These are phyloP conservation scores for Ascoidea rubescens DNA, from an alignment of 805 yeast genomes.

Conservation along the genomic window DNA sequence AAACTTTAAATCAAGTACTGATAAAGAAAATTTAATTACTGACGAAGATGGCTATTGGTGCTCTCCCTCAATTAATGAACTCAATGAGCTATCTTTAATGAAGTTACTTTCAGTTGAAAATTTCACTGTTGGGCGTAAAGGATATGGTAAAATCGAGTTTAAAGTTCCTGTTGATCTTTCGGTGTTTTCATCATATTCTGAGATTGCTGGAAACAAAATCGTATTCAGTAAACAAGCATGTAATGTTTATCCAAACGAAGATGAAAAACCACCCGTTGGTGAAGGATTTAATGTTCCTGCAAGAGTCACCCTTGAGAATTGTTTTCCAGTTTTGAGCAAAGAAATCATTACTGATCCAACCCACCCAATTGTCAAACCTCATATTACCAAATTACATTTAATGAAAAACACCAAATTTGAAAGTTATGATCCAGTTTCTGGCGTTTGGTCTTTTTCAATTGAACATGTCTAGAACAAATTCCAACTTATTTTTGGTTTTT, in stretches of 20 bases:
- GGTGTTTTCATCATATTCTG: slow-evolving; percentile 40
- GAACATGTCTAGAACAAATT: slow-evolving; percentile 17
- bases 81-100: slow-evolving; percentile 42
- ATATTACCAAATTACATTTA: slow-evolving; percentile 50
- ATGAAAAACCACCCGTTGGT: slow-evolving; percentile 48
- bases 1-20: slow-evolving; percentile 10
- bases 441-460: slow-evolving; percentile 53
- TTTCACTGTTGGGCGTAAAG: slow-evolving; percentile 59
- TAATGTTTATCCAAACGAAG: slow-evolving; percentile 59
- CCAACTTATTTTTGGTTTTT: slow-evolving; percentile 2
- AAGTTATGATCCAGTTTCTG: slow-evolving; percentile 64
- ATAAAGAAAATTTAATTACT: slow-evolving; percentile 27
- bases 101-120: slow-evolving; percentile 50
- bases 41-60: slow-evolving; percentile 79
- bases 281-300: slow-evolving; percentile 77
- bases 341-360: slow-evolving; percentile 66
- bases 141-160: slow-evolving; percentile 65
- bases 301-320: slow-evolving; percentile 57
- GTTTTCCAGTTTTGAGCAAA: slow-evolving; percentile 66
- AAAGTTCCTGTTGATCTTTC: slow-evolving; percentile 75
- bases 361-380: slow-evolving; percentile 56
- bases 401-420: slow-evolving; percentile 50
- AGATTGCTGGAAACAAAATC: slow-evolving; percentile 53
- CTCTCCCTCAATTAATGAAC: slow-evolving; percentile 57
- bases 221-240: slow-evolving; percentile 46